Evolutionary conservation across 371 early-diverging fungal genomes (phyloP), one percentile per base, ranked within the genome.

Genomic region (Mucor racemosus): DNA sequence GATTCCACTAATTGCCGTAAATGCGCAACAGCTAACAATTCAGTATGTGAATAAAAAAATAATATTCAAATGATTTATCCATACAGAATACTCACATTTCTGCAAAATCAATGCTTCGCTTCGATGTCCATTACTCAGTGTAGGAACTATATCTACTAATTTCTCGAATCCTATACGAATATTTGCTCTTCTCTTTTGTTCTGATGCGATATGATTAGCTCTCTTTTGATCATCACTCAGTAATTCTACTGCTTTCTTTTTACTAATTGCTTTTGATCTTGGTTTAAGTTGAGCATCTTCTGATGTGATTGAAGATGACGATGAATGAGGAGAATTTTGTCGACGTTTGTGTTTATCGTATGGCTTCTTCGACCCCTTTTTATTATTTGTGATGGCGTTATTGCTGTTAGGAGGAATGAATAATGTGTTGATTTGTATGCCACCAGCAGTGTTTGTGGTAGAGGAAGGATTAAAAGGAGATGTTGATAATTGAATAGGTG

Each of bases 131-230:
- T 76, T 78, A n/a, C 76, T 84, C 35, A 94, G 72, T 1, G 87
- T 84, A 2, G 95, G 95, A 21, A 95, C 92, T 35, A 94, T 78
- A 36, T 88, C 88, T 17, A 88, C 84, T 53, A 95, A 86, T 76
- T 90, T 84, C 65, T 90, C 90, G 76, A 94, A 93, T 10, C 94
- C 94, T 31, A 80, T 72, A 21, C 92, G 84, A 69, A 95, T 95
- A 68, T 91, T 92, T 15, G 90, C 88, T 38, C 96, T 81, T 63
- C 96, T 88, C 70, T 93, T 92, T 74, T 95, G 92, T 75, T 95
- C 96, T 8, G 91, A 91, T 5, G 91, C 93, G 68, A 97, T 96
- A 77, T 97, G 97, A 76, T 96, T 97, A 5, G 93, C 89, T 56
- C 91, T 87, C 75, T 96, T 96, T 68, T 96, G 93, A 11, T 88